These are phyloP conservation scores for Hyphodiscus sp. DNA, from an alignment of 2,329 filamentous ascomycete genomes.

Conservation along the genomic window DNA sequence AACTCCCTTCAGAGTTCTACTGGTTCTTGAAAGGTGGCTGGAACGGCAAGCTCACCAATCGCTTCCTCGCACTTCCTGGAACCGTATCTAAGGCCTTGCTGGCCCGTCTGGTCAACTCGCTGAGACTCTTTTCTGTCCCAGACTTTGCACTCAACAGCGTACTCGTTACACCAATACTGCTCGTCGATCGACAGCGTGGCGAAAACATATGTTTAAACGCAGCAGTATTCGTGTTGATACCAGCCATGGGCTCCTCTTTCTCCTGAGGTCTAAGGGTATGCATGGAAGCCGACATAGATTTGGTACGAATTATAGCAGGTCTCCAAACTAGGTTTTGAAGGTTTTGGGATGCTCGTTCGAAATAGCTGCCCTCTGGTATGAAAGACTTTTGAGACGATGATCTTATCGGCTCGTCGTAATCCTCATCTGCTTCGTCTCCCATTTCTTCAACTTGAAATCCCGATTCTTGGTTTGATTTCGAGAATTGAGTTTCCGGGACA, in stretches of 20 bases:
- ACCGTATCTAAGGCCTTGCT: slow-evolving; percentile 1
- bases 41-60: slow-evolving; percentile 3
- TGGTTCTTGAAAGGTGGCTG: slow-evolving; percentile 3
- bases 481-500: not conserved
- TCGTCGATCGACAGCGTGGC: not conserved
- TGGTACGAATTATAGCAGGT: not conserved
- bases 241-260: not conserved
- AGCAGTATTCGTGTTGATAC: slow-evolving; percentile 1
- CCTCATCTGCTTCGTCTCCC: not conserved
- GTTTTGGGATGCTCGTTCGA: slow-evolving; percentile 7
- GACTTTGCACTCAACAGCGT: not conserved
- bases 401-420: not conserved
- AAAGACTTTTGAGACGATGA: slow-evolving; percentile 4
- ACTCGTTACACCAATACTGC: not conserved
- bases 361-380: slow-evolving; percentile 2
- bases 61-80: not conserved
- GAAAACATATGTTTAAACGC: slow-evolving; percentile 1
- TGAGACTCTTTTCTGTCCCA: slow-evolving; percentile 3
- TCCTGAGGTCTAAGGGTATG: not conserved
- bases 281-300: slow-evolving; percentile 2
- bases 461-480: not conserved
- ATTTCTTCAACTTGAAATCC: not conserved
- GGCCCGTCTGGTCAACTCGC: slow-evolving; percentile 1
- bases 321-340: not conserved
- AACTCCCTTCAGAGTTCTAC: not conserved